Evolutionary conservation across 768 basidiomycete species (phyloP), one percentile per base, ranked within the genome.

Genomic region (Podaxis sp.): DNA sequence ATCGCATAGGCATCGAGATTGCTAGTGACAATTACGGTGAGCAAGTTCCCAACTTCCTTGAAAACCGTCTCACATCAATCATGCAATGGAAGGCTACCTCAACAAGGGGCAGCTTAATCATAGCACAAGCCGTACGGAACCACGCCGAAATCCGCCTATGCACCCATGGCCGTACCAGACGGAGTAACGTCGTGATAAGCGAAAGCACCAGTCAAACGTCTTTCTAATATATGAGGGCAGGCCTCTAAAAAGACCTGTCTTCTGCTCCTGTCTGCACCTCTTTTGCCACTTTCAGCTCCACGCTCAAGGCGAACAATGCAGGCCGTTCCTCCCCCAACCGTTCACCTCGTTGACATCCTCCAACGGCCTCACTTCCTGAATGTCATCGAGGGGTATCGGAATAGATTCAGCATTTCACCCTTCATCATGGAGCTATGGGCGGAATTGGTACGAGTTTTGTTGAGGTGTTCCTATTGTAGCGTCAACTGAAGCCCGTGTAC

Each of bases 341-440:
- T 59, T 51, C 50, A 59, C 18, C 36, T 59, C 14, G 50, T 38
- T n/a, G 38, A 59, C 3, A 50, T 59, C 6, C 21, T 59, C 21
- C 6, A 59, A n/a, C 57, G 57, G 27, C 57, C 57, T 25, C 35
- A 38, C 23, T 40, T 48, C 36, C 50, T 59, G 21, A 42, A 51
- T 28, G 36, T 35, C 6, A 37, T 50, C 2, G 57, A 59, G n/a
- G 25, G 14, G 5, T 35, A 47, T 37, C 14, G 57, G 37, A 59
- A 59, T 37, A 28, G 37, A 32, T 48, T 21, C 32, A 59, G 23
- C 23, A 40, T n/a, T 18, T 16, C 50, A 38, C 48, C 36, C 5
- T 42, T 59, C 25, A 9, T 59, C 14, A 50, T 59, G 50, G 57
- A 59, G 16, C 36, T 59, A 16, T 59, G 57, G 57, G 57, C 50